Conservation (phyloP, 352 stramenopile species). For the Phytophthora vignae region DNA sequence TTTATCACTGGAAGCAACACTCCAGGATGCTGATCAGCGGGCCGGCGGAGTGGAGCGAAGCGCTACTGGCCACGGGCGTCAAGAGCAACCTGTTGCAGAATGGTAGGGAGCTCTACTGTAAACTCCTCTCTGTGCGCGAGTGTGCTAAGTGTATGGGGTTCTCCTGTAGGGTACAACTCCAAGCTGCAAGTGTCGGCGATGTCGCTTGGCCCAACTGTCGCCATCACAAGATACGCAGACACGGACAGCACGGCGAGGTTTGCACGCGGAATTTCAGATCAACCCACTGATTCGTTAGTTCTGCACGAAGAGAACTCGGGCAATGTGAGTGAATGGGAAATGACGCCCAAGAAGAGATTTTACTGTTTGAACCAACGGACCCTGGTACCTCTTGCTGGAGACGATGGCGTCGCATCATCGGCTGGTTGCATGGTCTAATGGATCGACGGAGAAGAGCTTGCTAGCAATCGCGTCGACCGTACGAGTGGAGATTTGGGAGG, state of each 20-base stretch:
- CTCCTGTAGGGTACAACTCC: conserved; percentile 48
- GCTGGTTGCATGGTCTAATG: conserved; percentile 42
- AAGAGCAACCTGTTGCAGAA: conserved; percentile 51
- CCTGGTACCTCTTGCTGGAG: neutral
- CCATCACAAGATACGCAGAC: conserved; percentile 36
- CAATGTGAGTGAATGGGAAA: conserved; percentile 17
- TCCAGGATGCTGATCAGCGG: conserved; percentile 51
- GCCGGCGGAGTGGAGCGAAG: conserved; percentile 52
- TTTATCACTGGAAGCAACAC: conserved; percentile 14
- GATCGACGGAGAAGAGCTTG: conserved; percentile 25
- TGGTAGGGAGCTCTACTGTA: conserved; percentile 27
- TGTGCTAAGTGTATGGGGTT: neutral
- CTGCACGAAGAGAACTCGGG: conserved; percentile 24
- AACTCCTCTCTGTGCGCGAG: neutral
- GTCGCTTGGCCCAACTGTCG: conserved; percentile 42
- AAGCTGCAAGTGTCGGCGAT: conserved; percentile 48
- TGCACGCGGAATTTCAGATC: conserved; percentile 10
- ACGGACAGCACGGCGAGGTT: conserved; percentile 11
- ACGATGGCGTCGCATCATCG: conserved; percentile 15
- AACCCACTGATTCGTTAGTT: conserved; percentile 17
- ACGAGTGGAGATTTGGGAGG: conserved; percentile 47
- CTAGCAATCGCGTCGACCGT: conserved; percentile 37
- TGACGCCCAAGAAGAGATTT: neutral
- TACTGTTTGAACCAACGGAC: neutral
- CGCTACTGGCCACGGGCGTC: conserved; percentile 32